Base-by-base conservation (phyloP, 306 rosid species). In the Argentina anserina region DNA sequence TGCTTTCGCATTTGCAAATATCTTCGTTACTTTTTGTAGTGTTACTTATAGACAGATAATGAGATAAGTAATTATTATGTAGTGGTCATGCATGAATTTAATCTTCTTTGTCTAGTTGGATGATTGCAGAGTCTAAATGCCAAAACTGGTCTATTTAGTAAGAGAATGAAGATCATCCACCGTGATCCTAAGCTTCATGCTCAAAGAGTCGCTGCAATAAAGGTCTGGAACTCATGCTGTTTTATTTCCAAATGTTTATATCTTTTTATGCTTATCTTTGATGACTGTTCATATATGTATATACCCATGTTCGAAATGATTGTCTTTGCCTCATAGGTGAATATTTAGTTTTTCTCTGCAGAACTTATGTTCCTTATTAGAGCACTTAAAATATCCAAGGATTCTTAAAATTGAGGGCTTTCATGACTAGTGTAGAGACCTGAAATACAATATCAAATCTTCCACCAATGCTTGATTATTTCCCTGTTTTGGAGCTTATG, bases 121-220 rank as follows among this genome's bases (percentile, higher is more conserved):
- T 89, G 88, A 59, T 89, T 88, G 86, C 98, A 93, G 98, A 91
- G 90, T 89, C 92, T 93, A 81, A 93, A 93, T 89, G 97, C 90
- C 59, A 93, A 87, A 85, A 93, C 97, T 40, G 98, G 98, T 84
- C 80, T 93, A 29, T 91, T 93, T 86, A 93, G 98, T 82, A 93
- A 93, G 82, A 86, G 96, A 73, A 93, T 93, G 98, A 93, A 84
- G 93, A 93, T 93, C 66, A 93, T 93, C 74, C 98, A 93, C 81
- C 84, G 86, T 45, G 86, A 93, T 84, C 98, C 96, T 33, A 76
- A 23, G 80, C 98, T 93, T 82, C 88, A 81, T 74, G 97, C 98
- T 9, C 97, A 93, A 56, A 86, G 94, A 81, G 97, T 91, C 72
- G 96, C 92, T 75, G 97, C 98, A 79, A 93, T 93, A 71, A 93